Base-by-base conservation (phyloP, 331 rosid species). In the Rosa hybrid region DNA sequence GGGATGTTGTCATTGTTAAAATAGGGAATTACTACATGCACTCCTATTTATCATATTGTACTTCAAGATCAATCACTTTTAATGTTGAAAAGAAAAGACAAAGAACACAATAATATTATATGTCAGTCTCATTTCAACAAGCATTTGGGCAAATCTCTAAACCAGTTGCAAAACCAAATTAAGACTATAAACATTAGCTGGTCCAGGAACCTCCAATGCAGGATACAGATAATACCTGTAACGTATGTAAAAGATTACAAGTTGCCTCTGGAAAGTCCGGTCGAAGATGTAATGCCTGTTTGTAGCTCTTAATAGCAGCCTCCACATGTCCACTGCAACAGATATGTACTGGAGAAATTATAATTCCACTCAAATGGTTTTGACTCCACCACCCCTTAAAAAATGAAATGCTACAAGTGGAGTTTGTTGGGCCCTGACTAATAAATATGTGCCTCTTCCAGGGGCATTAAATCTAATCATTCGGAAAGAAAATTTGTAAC, bases 211-310 rank as follows among this genome's bases (percentile, higher is more conserved):
- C 30, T 75, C 30, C 23, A 12, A 27, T 39, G 30, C 8, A 45
- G 25, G 69, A 53, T 51, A 41, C 65, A 50, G 30, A 68, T 44
- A 34, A 71, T 83, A 96, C 99, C 98, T 93, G 98, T 77, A 96
- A 89, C 6, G 98, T 96, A 83, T 96, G 99, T 46, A 96, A 83
- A 68, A 96, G 98, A 89, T 96, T 96, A 92, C 99, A 93, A 68
- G 98, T 93, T 86, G 99, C 99, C 84, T 96, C 99, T 30, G 99
- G 98, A 83, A 96, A 96, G 51, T 96, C 99, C 4, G 91, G 84
- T 59, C 99, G 97, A 57, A 96, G 90, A 82, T 70, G 44, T 87
- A 96, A 76, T 51, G 99, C 97, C 85, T 93, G 97, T 70, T 81
- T 90, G 72, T 96, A 96, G 90, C 98, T 89, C 88, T 90, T 91